A percentile compares a stretch with the other conserved stretches of the same genome.
Conservation (phyloP, 1,284 basidiomycete genomes). For the Marasmius fiardii region DNA sequence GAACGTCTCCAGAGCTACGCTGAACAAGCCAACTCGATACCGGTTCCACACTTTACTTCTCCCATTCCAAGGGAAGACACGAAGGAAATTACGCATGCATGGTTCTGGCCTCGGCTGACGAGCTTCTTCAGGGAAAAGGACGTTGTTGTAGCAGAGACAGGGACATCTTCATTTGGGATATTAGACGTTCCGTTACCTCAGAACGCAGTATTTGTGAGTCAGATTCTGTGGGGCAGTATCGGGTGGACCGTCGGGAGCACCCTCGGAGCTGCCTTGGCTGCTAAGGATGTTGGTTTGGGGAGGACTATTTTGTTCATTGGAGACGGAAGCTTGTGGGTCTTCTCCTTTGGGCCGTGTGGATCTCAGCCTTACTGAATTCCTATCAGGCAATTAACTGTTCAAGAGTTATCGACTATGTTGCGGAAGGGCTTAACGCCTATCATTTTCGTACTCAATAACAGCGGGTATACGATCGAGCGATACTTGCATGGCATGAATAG, state of each 20-base stretch:
- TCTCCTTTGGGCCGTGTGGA: background rate
- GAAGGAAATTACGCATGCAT: conserved; percentile 66
- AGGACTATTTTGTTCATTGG: conserved; percentile 87
- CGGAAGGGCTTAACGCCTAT: conserved; percentile 67
- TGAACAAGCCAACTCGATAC: conserved; percentile 34
- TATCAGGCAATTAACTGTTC: conserved; percentile 65
- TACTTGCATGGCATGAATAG: conserved; percentile 66
- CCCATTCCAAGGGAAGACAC: conserved; percentile 47
- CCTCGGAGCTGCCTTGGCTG: conserved; percentile 79
- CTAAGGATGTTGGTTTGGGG: conserved; percentile 57
- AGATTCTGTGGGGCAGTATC: conserved; percentile 86
- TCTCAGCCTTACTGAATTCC: background rate
- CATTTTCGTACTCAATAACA: conserved; percentile 87
- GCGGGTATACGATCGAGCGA: conserved; percentile 87
- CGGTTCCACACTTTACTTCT: conserved; percentile 46
- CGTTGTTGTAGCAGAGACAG: conserved; percentile 85
- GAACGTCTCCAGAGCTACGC: conserved; percentile 45
- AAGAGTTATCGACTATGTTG: conserved; percentile 81
- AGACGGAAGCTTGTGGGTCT: conserved; percentile 68
- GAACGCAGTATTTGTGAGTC: conserved; percentile 62
- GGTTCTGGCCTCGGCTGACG: conserved; percentile 85
- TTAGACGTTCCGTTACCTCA: conserved; percentile 75
- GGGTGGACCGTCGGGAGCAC: conserved; percentile 79
- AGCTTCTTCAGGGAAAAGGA: conserved; percentile 78
- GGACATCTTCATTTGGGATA: conserved; percentile 73